phyloP scores from a whole-genome alignment of 2,329 filamentous ascomycete species.

The Coleophoma cylindrospora region DNA sequence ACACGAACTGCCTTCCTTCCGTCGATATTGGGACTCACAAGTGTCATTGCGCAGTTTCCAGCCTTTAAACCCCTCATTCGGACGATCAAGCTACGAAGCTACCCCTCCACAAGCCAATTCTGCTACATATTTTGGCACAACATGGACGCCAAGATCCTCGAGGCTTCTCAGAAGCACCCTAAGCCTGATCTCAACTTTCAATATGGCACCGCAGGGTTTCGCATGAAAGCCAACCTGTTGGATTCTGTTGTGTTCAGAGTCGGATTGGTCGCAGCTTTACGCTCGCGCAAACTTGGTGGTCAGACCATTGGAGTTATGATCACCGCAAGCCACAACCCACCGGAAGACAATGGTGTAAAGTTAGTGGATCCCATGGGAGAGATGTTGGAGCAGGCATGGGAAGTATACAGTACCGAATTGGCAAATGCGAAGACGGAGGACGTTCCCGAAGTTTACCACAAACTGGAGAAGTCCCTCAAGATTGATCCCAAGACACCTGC shows the following conservation, averaged over 20 bases:
- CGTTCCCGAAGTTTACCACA: constrained; percentile 70
- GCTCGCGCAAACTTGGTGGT: constrained; percentile 83
- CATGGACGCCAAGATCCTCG: constrained; percentile 49
- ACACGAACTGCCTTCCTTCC: too few relatives aligned
- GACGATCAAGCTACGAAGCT: not conserved
- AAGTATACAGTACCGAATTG: constrained; percentile 78
- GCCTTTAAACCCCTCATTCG: constrained; percentile 1
- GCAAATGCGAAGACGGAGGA: constrained; percentile 80
- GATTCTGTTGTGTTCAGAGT: constrained; percentile 92
- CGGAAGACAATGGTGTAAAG: constrained; percentile 88
- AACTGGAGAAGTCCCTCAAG: constrained; percentile 69
- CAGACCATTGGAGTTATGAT: constrained; percentile 97
- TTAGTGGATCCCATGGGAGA: constrained; percentile 96
- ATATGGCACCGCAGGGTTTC: constrained; percentile 64
- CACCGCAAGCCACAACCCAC: constrained; percentile 88
- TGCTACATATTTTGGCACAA: constrained; percentile 13
- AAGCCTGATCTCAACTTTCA: constrained; percentile 53
- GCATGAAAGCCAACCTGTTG: constrained; percentile 72
- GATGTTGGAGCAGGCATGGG: constrained; percentile 97
- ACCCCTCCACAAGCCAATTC: not conserved
- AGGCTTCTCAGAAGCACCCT: constrained; percentile 57
- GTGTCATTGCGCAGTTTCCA: not conserved
- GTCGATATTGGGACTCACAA: too few relatives aligned
- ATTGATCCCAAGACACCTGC: constrained; percentile 67
- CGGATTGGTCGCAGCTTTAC: constrained; percentile 80